Evolutionary conservation across 202 grass and related monocot species (phyloP), one percentile per base, ranked within the genome.

Genomic region (Panicum virgatum): DNA sequence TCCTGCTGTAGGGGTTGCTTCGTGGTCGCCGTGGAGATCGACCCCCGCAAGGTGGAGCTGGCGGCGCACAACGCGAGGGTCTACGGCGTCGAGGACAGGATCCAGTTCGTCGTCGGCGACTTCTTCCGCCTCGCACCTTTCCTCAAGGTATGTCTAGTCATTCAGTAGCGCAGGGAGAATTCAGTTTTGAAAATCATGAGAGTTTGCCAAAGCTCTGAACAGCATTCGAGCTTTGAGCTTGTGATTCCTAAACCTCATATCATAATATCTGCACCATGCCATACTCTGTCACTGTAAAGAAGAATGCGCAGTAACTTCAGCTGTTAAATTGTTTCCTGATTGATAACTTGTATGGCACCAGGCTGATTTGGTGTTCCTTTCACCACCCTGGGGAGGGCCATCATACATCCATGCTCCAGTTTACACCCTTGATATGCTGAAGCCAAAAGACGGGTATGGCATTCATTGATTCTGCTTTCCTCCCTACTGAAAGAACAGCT

Each of bases 381-480:
- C 89, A 46, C 92, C 92, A 69, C 92, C 92, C 47, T 94, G 92
- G 92, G 92, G 92, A 89, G 89, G 92, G 1, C 92, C 92, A 77
- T 83, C 92, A 9, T 94, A 91, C 76, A 65, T 57, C 3, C 26
- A 89, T 53, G 50, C 87, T 15, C 36, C 76, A 60, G 27, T 72
- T 34, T 94, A 87, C 84, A 83, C 84, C 23, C 86, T 94, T 19
- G 92, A 94, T 73, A 87, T 94, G 83, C 72, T 89, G 56, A 79
- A 77, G 77, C 92, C 92, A 56, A 91, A 73, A 85, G 78, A 91
- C 16, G 89, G 92, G 92, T 94, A 91, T 15, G 40, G 16, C 38
- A 13, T 66, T 78, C 15, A 3, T 37, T 70, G 20, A 48, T 13
- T 29, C 29, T 29, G 9, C 11, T 22, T 10, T 20, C 78, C 9